Conservation (phyloP, 176 grass and related monocot species). For the Areca catechu region DNA sequence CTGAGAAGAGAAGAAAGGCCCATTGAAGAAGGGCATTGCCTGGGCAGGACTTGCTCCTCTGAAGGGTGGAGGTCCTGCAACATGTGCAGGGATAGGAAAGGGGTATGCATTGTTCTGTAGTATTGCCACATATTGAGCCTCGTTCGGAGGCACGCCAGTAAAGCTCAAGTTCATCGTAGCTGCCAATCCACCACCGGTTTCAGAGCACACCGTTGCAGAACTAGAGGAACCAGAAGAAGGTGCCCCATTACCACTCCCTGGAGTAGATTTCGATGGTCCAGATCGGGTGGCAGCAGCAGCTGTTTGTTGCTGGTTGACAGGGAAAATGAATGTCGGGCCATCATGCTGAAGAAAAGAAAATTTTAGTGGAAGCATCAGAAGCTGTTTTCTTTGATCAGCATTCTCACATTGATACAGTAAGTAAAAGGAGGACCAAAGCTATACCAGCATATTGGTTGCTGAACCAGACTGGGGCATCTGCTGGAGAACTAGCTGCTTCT, state of each 20-base stretch:
- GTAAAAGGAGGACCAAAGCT: neutral
- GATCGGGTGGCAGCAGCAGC: slow-evolving; percentile 40
- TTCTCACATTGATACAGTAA: neutral
- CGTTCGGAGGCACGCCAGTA: slow-evolving; percentile 40
- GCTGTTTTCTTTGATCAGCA: too few relatives aligned
- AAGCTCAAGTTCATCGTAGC: slow-evolving; percentile 87
- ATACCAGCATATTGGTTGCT: slow-evolving; percentile 61
- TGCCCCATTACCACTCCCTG: slow-evolving; percentile 25
- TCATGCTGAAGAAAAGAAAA: slow-evolving; percentile 41
- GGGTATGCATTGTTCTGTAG: slow-evolving; percentile 68
- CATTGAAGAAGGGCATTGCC: slow-evolving; percentile 84
- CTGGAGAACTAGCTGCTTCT: slow-evolving; percentile 54
- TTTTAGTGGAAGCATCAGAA: neutral
- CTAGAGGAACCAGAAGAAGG: slow-evolving; percentile 27
- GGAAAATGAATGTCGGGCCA: slow-evolving; percentile 70
- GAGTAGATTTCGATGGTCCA: slow-evolving; percentile 37
- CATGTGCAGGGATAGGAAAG: slow-evolving; percentile 54
- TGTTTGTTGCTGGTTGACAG: slow-evolving; percentile 74
- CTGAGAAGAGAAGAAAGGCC: slow-evolving; percentile 57
- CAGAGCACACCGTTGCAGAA: slow-evolving; percentile 24
- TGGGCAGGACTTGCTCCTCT: slow-evolving; percentile 47
- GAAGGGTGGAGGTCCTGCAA: slow-evolving; percentile 60
- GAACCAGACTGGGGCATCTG: slow-evolving; percentile 40
- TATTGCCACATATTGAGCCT: slow-evolving; percentile 77
- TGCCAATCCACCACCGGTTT: slow-evolving; percentile 11